Percentiles rank a stretch among this genome's conserved stretches.
Conservation (phyloP, 2,329 filamentous ascomycete genomes). For the Achaetomium macrosporum region DNA sequence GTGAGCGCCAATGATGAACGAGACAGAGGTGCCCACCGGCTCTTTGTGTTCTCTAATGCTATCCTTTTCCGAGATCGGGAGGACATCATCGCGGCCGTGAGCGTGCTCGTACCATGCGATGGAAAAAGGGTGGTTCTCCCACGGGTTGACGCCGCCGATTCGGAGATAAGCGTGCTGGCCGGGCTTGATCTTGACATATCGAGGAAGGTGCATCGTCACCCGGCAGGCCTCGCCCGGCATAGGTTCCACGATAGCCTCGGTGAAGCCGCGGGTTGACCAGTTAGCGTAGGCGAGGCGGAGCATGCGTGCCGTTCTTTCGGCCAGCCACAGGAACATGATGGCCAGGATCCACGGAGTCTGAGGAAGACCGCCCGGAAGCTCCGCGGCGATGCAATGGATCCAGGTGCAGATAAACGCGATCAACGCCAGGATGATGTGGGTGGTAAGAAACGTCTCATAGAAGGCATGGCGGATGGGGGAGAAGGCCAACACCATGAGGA, state of each 20-base stretch:
- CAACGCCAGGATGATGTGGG: slow-evolving; percentile 72
- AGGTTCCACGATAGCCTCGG: slow-evolving; percentile 60
- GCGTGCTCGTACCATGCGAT: slow-evolving; percentile 65
- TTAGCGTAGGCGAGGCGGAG: slow-evolving; percentile 61
- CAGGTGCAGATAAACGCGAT: slow-evolving; percentile 66
- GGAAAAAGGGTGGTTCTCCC: slow-evolving; percentile 75
- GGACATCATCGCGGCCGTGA: slow-evolving; percentile 34
- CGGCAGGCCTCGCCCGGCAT: slow-evolving; percentile 65
- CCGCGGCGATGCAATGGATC: slow-evolving; percentile 67
- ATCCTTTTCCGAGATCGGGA: slow-evolving; percentile 21
- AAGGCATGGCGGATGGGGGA: slow-evolving; percentile 87
- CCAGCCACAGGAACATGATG: slow-evolving; percentile 69
- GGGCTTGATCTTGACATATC: slow-evolving; percentile 58
- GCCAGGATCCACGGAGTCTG: slow-evolving; percentile 71
- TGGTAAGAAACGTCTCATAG: slow-evolving; percentile 91
- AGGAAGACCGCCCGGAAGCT: slow-evolving; percentile 58
- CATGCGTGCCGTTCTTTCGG: slow-evolving; percentile 62
- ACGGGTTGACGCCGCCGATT: slow-evolving; percentile 58
- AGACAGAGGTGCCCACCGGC: slow-evolving; percentile 51
- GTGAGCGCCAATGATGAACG: slow-evolving; percentile 80
- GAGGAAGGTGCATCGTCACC: slow-evolving; percentile 64
- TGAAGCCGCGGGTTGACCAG: slow-evolving; percentile 52
- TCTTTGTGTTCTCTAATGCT: slow-evolving; percentile 24
- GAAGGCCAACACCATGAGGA: slow-evolving; percentile 64
- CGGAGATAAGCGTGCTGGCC: slow-evolving; percentile 73